Percentiles rank a stretch among this genome's conserved stretches.
phyloP scores from a whole-genome alignment of 2,329 filamentous ascomycete genomes.

The Capronia epimyces region DNA sequence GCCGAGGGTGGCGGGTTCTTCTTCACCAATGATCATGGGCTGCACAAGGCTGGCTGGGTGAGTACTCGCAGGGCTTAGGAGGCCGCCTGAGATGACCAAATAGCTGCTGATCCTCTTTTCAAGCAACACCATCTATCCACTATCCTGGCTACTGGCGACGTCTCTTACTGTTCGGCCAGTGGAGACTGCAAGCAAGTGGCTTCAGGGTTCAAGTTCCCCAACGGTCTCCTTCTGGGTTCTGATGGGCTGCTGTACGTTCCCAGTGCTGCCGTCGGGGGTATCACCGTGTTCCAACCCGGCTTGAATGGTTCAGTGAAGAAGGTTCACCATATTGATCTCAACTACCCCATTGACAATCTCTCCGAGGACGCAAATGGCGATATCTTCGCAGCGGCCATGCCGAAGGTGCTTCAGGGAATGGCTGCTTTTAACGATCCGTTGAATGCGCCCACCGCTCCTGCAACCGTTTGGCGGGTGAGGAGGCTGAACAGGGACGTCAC shows the following conservation, averaged over 20 bases:
- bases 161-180: constrained; percentile 29
- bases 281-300: constrained; percentile 27
- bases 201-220: constrained; percentile 31
- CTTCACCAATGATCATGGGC: constrained; percentile 37
- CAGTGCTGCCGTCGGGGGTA: constrained; percentile 26
- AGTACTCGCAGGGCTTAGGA: neutral
- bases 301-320: constrained; percentile 11
- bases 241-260: constrained; percentile 37
- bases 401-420: constrained; percentile 27
- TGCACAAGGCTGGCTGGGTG: constrained; percentile 30
- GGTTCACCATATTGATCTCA: constrained; percentile 28
- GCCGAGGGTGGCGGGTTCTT: constrained; percentile 34
- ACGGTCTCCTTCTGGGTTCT: constrained; percentile 32
- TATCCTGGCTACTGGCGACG: constrained; percentile 18
- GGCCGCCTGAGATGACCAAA: neutral
- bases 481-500: constrained; percentile 14
- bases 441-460: constrained; percentile 17
- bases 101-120: neutral
- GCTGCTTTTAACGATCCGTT: constrained; percentile 28
- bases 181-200: constrained; percentile 18
- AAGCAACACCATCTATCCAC: constrained; percentile 26
- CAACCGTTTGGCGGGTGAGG: constrained; percentile 29
- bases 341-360: constrained; percentile 36
- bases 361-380: constrained; percentile 36
- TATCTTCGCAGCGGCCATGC: constrained; percentile 34